phyloP scores from a whole-genome alignment of 108 stramenopile genomes.

The Skeletonema grethae region DNA sequence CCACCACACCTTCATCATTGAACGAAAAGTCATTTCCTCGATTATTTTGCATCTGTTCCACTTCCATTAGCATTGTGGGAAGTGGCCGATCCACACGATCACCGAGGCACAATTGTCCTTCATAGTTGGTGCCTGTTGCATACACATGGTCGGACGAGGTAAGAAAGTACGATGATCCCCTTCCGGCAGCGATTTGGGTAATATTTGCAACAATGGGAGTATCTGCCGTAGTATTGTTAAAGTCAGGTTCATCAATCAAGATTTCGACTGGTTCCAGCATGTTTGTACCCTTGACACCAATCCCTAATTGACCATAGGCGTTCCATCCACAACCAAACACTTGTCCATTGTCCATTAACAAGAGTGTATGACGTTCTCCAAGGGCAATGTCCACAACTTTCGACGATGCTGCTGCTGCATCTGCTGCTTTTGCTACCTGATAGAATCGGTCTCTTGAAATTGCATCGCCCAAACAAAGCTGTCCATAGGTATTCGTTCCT shows the following conservation, averaged over 20 bases:
- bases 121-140: slow-evolving; percentile 33
- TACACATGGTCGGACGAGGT: slow-evolving; percentile 24
- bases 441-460: slow-evolving; percentile 14
- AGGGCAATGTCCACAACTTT: slow-evolving; percentile 32
- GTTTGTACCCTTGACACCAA: slow-evolving; percentile 5
- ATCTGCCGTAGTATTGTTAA: neutral
- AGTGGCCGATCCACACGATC: slow-evolving; percentile 23
- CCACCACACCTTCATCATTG: neutral
- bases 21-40: slow-evolving; percentile 5
- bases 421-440: neutral
- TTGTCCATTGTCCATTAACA: slow-evolving; percentile 26
- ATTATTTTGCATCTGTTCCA: neutral
- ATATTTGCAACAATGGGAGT: neutral
- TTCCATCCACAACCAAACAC: slow-evolving; percentile 48
- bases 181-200: slow-evolving; percentile 11
- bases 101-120: slow-evolving; percentile 40
- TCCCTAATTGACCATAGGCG: slow-evolving; percentile 33
- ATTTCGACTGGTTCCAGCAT: slow-evolving; percentile 6
- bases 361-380: slow-evolving; percentile 35
- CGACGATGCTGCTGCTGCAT: neutral
- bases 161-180: slow-evolving; percentile 45
- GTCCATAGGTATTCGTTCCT: slow-evolving; percentile 23
- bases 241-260: slow-evolving; percentile 13
- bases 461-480: slow-evolving; percentile 25
- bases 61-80: slow-evolving; percentile 12